A percentile compares a stretch with the other conserved stretches of the same genome.
Conservation (phyloP, 352 stramenopile genomes). For the Pythium phragmiticola region DNA sequence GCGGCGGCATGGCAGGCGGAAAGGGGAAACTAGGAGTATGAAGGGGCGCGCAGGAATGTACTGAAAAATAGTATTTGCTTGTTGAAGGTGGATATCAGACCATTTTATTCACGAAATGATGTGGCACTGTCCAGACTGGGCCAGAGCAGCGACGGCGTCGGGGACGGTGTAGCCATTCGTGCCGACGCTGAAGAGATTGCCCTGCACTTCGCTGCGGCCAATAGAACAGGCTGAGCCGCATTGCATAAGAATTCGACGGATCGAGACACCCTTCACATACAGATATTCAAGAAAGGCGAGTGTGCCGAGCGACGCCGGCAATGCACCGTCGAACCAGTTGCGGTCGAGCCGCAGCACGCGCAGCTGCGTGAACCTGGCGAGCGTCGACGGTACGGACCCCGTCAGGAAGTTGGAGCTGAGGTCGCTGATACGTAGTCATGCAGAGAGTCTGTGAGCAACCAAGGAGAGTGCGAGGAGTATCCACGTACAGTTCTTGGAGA, state of each 20-base stretch:
- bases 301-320: slow-evolving; percentile 42
- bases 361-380: slow-evolving; percentile 39
- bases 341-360: slow-evolving; percentile 52
- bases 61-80: too few relatives aligned
- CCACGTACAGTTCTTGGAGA: slow-evolving; percentile 53
- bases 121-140: slow-evolving; percentile 38
- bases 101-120: slow-evolving; percentile 19
- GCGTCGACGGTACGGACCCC: slow-evolving; percentile 41
- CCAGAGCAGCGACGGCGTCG: slow-evolving; percentile 42
- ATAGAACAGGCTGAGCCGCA: not conserved
- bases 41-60: not conserved
- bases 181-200: slow-evolving; percentile 47
- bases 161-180: slow-evolving; percentile 37
- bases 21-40: not conserved
- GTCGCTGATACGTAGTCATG: slow-evolving; percentile 33
- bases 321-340: slow-evolving; percentile 46
- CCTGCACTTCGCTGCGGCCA: slow-evolving; percentile 40
- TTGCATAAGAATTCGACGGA: not conserved
- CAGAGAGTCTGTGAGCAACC: not conserved
- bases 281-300: slow-evolving; percentile 54
- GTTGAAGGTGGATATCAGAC: too few relatives aligned
- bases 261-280: slow-evolving; percentile 28
- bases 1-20: not conserved
- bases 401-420: slow-evolving; percentile 72
- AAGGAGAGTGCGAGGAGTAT: not conserved